phyloP scores from a whole-genome alignment of 208 protist genomes.

The Naegleria lovaniensis region DNA sequence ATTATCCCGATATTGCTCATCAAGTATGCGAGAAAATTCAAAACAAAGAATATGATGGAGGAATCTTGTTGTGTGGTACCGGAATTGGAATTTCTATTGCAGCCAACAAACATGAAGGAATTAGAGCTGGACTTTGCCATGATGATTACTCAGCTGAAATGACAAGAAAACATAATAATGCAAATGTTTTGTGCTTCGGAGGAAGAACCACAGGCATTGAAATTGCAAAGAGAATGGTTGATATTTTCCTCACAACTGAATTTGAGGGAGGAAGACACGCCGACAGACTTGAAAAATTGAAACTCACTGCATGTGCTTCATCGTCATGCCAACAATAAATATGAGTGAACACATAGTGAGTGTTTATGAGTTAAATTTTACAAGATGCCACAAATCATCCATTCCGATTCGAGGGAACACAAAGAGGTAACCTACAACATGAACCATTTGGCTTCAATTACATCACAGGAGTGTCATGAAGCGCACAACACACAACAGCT shows the following conservation, averaged over 20 bases:
- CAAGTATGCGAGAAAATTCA: conserved; percentile 58
- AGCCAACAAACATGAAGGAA: conserved; percentile 81
- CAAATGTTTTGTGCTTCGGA: conserved; percentile 80
- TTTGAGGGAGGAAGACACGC: conserved; percentile 70
- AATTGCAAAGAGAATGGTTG: conserved; percentile 71
- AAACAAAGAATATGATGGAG: conserved; percentile 55
- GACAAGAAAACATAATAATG: conserved; percentile 77
- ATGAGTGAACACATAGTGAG: too few relatives aligned
- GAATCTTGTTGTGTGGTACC: conserved; percentile 80
- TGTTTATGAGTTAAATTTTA: too few relatives aligned
- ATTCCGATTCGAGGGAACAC: too few relatives aligned
- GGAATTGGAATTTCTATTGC: conserved; percentile 90
- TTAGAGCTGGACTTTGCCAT: conserved; percentile 83
- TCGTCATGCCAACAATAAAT: too few relatives aligned
- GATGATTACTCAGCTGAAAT: conserved; percentile 76
- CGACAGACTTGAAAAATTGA: conserved; percentile 55
- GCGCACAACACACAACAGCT: conserved; percentile 53
- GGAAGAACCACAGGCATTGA: conserved; percentile 66
- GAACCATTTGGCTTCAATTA: too few relatives aligned
- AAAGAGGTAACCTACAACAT: too few relatives aligned
- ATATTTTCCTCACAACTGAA: conserved; percentile 64
- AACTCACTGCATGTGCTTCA: background rate
- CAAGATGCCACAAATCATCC: too few relatives aligned
- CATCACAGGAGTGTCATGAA: conserved; percentile 43
- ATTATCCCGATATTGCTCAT: conserved; percentile 85